phyloP scores from a whole-genome alignment of 202 grass and related monocot genomes.

The Bolboschoenoplectus hybrid region DNA sequence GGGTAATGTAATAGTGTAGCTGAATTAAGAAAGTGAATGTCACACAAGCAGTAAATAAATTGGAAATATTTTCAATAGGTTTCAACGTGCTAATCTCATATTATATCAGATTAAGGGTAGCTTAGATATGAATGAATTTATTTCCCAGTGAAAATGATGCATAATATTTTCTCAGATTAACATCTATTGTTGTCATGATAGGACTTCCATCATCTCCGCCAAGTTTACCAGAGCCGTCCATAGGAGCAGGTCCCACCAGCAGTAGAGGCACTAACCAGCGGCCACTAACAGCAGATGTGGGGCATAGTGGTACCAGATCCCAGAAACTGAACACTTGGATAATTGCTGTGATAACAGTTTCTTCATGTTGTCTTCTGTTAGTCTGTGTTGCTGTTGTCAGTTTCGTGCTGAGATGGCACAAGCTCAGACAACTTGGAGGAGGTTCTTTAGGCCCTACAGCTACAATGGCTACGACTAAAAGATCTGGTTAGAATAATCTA shows the following conservation, averaged over 20 bases:
- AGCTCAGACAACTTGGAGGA: slow-evolving; percentile 44
- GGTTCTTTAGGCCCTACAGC: slow-evolving; percentile 53
- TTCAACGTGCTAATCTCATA: slow-evolving; percentile 11
- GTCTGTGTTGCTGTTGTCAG: slow-evolving; percentile 56
- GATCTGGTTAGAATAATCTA: slow-evolving; percentile 53
- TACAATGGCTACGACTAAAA: slow-evolving; percentile 54
- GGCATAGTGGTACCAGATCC: slow-evolving; percentile 37
- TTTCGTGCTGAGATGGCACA: slow-evolving; percentile 58
- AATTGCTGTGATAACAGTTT: slow-evolving; percentile 59
- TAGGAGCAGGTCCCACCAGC: slow-evolving; percentile 43
- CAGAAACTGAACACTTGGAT: slow-evolving; percentile 77
- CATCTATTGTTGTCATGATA: slow-evolving; percentile 41
- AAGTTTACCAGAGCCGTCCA: slow-evolving; percentile 48
- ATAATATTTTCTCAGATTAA: neutral
- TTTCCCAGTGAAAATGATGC: neutral
- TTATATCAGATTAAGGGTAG: neutral
- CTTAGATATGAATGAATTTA: slow-evolving; percentile 1
- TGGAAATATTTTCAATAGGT: neutral
- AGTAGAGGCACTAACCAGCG: slow-evolving; percentile 46
- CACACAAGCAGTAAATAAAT: slow-evolving; percentile 4
- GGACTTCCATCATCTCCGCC: slow-evolving; percentile 65
- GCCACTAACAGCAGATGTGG: slow-evolving; percentile 67
- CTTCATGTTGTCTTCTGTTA: slow-evolving; percentile 62
- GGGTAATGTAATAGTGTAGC: neutral
- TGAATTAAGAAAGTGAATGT: neutral